These are phyloP conservation scores for Kokia cookei DNA, from an alignment of 441 rosid genomes.

Conservation along the genomic window DNA sequence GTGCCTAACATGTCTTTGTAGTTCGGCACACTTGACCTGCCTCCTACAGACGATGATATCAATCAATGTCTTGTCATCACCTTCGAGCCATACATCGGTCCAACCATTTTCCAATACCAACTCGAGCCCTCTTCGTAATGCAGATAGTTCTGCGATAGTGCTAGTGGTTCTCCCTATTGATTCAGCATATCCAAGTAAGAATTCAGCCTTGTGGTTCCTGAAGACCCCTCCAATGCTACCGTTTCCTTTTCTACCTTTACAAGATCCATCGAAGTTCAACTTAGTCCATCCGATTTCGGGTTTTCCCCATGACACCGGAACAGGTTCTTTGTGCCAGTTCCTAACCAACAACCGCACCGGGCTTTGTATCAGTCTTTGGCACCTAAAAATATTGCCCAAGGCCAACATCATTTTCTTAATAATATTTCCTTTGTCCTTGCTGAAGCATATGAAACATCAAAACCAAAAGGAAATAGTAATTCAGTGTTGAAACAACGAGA, in stretches of 20 bases:
- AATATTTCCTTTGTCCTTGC: neutral
- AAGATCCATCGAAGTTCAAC: conserved; percentile 74
- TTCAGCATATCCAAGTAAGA: conserved; percentile 69
- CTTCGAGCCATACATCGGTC: conserved; percentile 73
- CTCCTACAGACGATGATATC: conserved; percentile 46
- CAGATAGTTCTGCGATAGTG: conserved; percentile 62
- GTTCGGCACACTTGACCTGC: conserved; percentile 39
- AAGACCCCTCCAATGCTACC: conserved; percentile 82
- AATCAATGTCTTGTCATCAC: conserved; percentile 61
- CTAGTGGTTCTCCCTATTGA: conserved; percentile 66
- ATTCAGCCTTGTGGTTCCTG: conserved; percentile 72
- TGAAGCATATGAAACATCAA: neutral
- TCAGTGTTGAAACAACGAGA: neutral
- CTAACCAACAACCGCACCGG: conserved; percentile 30
- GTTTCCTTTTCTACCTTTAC: conserved; percentile 42
- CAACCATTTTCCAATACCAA: conserved; percentile 66
- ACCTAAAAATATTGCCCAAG: conserved; percentile 22
- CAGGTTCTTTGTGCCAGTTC: conserved; percentile 43
- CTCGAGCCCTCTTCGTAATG: conserved; percentile 63
- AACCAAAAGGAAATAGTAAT: neutral
- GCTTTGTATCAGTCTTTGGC: conserved; percentile 28
- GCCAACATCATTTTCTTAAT: conserved; percentile 26
- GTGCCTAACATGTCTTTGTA: conserved; percentile 32
- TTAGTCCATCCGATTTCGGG: conserved; percentile 74
- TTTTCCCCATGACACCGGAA: conserved; percentile 66